phyloP scores from a whole-genome alignment of 805 yeast genomes.

The Yamadazyma phyllophila region DNA sequence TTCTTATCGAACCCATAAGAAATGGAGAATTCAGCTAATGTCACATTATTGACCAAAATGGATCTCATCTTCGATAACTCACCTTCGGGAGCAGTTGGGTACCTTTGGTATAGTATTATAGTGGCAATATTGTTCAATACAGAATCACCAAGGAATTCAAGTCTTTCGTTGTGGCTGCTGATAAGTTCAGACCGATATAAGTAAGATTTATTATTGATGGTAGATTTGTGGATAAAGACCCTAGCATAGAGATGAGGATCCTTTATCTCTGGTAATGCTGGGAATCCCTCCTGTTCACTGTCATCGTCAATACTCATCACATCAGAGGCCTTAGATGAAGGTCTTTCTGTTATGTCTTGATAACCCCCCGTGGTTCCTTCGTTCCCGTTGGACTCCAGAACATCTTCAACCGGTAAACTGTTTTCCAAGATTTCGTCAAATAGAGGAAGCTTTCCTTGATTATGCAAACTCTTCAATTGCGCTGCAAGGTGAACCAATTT shows the following conservation, averaged over 20 bases:
- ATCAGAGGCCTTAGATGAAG: background rate
- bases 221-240: constrained; percentile 81
- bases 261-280: constrained; percentile 59
- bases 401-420: constrained; percentile 1
- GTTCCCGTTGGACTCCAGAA: background rate
- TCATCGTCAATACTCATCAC: background rate
- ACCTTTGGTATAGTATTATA: constrained; percentile 57
- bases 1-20: constrained; percentile 63
- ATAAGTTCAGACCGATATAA: constrained; percentile 57
- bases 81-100: constrained; percentile 79
- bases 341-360: background rate
- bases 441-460: constrained; percentile 46
- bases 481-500: constrained; percentile 60
- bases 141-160: constrained; percentile 91
- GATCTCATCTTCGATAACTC: constrained; percentile 70
- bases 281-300: background rate
- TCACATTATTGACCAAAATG: constrained; percentile 67
- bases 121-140: constrained; percentile 74
- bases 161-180: constrained; percentile 73
- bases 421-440: constrained; percentile 38
- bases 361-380: background rate
- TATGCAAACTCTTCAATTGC: constrained; percentile 52
- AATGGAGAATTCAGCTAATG: constrained; percentile 66
- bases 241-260: constrained; percentile 58
- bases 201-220: constrained; percentile 55